Evolutionary conservation across 805 yeast species (phyloP).

Genomic region (Starmerella bacillaris): DNA sequence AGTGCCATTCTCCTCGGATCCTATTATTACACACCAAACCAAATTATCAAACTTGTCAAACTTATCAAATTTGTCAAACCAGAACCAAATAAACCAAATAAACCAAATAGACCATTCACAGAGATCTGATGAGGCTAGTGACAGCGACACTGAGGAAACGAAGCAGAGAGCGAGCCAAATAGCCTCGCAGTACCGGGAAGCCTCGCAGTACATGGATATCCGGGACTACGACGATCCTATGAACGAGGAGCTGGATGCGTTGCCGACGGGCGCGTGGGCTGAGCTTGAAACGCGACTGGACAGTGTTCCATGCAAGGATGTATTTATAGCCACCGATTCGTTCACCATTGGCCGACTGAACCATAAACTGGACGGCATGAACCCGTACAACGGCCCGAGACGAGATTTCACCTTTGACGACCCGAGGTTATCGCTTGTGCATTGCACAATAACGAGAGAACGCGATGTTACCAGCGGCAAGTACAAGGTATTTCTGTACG

Average conservation of each 20-base stretch:
- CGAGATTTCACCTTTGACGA: conserved; percentile 43
- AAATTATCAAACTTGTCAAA: too few species aligned
- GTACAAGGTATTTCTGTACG: conserved; percentile 60
- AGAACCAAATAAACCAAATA: neutral
- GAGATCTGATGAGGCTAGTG: conserved; percentile 11
- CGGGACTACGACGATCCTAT: conserved; percentile 16
- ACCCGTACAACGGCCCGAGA: conserved; percentile 18
- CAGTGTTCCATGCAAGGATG: conserved; percentile 31
- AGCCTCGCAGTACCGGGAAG: conserved; percentile 8
- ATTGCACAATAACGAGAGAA: conserved; percentile 42
- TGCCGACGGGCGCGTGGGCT: conserved; percentile 46
- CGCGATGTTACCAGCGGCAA: conserved; percentile 23
- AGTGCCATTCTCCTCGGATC: too few species aligned
- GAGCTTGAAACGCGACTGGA: conserved; percentile 35
- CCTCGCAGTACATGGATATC: conserved; percentile 12
- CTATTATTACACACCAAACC: too few species aligned
- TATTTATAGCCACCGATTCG: conserved; percentile 47
- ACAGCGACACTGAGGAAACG: conserved; percentile 12
- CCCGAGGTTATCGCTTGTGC: conserved; percentile 64
- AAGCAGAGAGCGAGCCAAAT: conserved; percentile 6
- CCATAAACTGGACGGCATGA: conserved; percentile 2
- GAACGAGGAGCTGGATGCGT: conserved; percentile 3
- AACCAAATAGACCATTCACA: too few species aligned
- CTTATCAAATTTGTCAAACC: neutral
- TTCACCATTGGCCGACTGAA: conserved; percentile 50